Conservation (phyloP, 768 basidiomycete genomes). For the Leccinum subgranulosum region DNA sequence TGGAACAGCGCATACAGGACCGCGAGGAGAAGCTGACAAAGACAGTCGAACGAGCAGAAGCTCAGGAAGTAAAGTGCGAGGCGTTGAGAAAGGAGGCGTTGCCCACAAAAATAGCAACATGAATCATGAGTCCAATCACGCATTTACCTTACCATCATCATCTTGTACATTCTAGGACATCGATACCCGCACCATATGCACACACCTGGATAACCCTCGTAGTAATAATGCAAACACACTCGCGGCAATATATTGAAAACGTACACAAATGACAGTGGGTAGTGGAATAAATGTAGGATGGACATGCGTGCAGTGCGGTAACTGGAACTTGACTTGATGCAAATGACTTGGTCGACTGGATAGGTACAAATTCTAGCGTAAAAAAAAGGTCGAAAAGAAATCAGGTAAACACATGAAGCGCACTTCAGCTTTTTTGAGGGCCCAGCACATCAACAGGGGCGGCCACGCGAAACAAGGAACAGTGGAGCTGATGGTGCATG, state of each 20-base stretch:
- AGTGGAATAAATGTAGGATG: slow-evolving; percentile 24
- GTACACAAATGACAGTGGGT: slow-evolving; percentile 30
- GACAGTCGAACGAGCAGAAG: slow-evolving; percentile 58
- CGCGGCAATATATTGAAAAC: slow-evolving; percentile 24
- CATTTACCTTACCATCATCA: slow-evolving; percentile 13
- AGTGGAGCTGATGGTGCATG: slow-evolving; percentile 23
- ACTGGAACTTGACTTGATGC: slow-evolving; percentile 24
- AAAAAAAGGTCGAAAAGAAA: slow-evolving; percentile 7
- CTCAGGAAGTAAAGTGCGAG: slow-evolving; percentile 55
- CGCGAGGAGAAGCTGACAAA: slow-evolving; percentile 62
- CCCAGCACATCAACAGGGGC: slow-evolving; percentile 17
- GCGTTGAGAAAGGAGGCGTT: slow-evolving; percentile 40
- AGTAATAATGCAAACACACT: slow-evolving; percentile 22
- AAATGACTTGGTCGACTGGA: slow-evolving; percentile 19
- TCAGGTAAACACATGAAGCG: slow-evolving; percentile 27
- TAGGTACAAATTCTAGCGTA: slow-evolving; percentile 28
- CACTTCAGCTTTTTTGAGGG: slow-evolving; percentile 24
- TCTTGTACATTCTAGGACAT: slow-evolving; percentile 24
- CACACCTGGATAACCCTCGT: slow-evolving; percentile 1
- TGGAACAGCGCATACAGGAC: slow-evolving; percentile 66
- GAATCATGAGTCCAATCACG: slow-evolving; percentile 3
- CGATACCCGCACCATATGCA: slow-evolving; percentile 10
- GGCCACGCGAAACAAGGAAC: slow-evolving; percentile 16
- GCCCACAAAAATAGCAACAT: slow-evolving; percentile 19
- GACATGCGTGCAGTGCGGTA: slow-evolving; percentile 23